Conservation (phyloP, 2,329 filamentous ascomycete species). For the Sarocladiaceae sp. region DNA sequence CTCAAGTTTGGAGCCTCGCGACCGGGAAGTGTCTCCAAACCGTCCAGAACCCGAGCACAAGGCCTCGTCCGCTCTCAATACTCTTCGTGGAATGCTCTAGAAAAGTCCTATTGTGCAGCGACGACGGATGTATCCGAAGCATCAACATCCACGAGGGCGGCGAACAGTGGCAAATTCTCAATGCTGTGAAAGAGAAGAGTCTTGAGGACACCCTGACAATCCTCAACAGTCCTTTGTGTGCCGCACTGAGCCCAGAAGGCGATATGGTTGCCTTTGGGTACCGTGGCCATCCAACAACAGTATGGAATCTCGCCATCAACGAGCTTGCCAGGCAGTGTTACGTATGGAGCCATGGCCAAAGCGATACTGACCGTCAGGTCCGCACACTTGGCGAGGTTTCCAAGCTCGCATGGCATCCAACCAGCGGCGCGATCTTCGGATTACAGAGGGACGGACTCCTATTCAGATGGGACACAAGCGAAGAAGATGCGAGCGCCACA, state of each 20-base stretch:
- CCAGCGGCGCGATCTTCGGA: conserved; percentile 16
- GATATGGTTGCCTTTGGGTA: conserved; percentile 22
- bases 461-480: conserved; percentile 27
- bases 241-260: conserved; percentile 22
- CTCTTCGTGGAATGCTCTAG: conserved; percentile 15
- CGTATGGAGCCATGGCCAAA: conserved; percentile 8
- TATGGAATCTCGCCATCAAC: conserved; percentile 21
- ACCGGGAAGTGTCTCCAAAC: conserved; percentile 18
- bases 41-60: conserved; percentile 16
- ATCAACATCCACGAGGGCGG: conserved; percentile 13
- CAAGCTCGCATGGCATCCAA: conserved; percentile 12
- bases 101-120: conserved; percentile 17
- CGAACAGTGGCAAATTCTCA: conserved; percentile 13
- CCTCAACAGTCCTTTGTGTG: conserved; percentile 19
- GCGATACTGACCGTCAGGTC: conserved; percentile 19
- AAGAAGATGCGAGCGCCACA: conserved; percentile 21
- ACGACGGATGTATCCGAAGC: conserved; percentile 17
- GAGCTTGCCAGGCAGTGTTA: conserved; percentile 22
- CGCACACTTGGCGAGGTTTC: conserved; percentile 22
- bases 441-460: conserved; percentile 24
- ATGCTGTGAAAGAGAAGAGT: conserved; percentile 17
- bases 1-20: conserved; percentile 19
- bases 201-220: conserved; percentile 16
- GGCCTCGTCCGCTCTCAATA: conserved; percentile 19
- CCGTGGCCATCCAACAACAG: conserved; percentile 22